Percentiles rank a stretch among this genome's conserved stretches.
Evolutionary conservation across 768 basidiomycete genomes (phyloP).

Genomic region (Rhodocollybia butyracea): DNA sequence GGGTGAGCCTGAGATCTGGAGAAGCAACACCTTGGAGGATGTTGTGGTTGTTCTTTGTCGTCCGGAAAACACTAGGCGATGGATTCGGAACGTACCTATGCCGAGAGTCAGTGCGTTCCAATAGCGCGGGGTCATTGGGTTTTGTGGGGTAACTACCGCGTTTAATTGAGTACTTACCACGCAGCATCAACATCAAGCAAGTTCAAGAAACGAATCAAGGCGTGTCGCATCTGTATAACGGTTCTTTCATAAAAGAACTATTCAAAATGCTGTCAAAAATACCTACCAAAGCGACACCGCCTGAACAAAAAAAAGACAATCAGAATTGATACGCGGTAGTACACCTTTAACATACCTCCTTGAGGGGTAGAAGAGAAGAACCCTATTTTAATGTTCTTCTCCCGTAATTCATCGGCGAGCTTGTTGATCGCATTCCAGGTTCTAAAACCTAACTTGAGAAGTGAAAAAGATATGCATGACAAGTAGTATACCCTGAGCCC

Average conservation of each 20-base stretch:
- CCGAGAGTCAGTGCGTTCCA: conserved; percentile 10
- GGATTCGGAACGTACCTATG: conserved; percentile 85
- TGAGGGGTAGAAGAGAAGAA: conserved; percentile 97
- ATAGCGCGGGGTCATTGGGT: conserved; percentile 1
- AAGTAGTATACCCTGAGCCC: conserved; percentile 44
- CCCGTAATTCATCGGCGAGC: conserved; percentile 79
- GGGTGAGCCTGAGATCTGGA: conserved; percentile 71
- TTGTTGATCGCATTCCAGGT: conserved; percentile 83
- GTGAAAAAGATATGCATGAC: not conserved
- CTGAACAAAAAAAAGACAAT: conserved; percentile 35
- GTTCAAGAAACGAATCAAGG: conserved; percentile 81
- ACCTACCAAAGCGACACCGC: conserved; percentile 88
- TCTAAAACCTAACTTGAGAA: conserved; percentile 22
- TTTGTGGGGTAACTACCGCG: not conserved
- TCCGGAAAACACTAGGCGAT: conserved; percentile 86
- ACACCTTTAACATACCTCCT: conserved; percentile 56
- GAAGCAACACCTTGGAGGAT: conserved; percentile 90
- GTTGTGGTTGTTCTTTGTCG: conserved; percentile 95
- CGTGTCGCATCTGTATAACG: conserved; percentile 81
- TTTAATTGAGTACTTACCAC: conserved; percentile 52
- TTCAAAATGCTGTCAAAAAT: not conserved
- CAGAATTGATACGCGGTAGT: conserved; percentile 13
- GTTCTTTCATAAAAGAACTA: not conserved
- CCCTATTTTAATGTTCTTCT: conserved; percentile 84
- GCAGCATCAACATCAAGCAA: conserved; percentile 77